Percentiles rank a stretch among this genome's conserved stretches.
These are phyloP conservation scores for Fusarium nisikadoi DNA, from an alignment of 2,329 filamentous ascomycete species.

Conservation along the genomic window DNA sequence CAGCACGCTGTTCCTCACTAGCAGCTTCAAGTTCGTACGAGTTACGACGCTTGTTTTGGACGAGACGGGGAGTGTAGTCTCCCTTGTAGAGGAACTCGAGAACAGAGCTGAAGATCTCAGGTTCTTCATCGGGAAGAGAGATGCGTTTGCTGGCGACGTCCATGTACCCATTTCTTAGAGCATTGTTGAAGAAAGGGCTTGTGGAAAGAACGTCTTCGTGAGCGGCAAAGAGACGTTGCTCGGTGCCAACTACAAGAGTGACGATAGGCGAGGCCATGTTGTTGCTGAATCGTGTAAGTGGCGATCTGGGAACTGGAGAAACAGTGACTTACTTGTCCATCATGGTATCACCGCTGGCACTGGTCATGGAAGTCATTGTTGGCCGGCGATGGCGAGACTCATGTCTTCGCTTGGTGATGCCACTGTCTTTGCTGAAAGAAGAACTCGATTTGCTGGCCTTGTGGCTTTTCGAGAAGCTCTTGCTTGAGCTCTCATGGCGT, in stretches of 20 bases:
- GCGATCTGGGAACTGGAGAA: not conserved
- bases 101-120: conserved; percentile 89
- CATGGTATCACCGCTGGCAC: conserved; percentile 52
- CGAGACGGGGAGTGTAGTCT: conserved; percentile 86
- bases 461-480: conserved; percentile 65
- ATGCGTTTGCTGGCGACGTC: conserved; percentile 70
- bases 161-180: conserved; percentile 50
- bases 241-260: conserved; percentile 81
- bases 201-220: conserved; percentile 85
- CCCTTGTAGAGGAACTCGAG: conserved; percentile 95
- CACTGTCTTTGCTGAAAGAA: conserved; percentile 65
- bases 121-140: conserved; percentile 84
- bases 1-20: conserved; percentile 55
- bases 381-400: conserved; percentile 61
- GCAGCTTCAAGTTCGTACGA: conserved; percentile 83
- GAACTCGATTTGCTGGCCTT: conserved; percentile 62
- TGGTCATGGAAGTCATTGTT: conserved; percentile 57
- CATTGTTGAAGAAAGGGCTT: conserved; percentile 77
- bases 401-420: conserved; percentile 65
- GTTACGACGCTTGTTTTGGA: conserved; percentile 83
- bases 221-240: conserved; percentile 88
- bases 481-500: conserved; percentile 58
- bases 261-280: conserved; percentile 77
- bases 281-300: conserved; percentile 49
- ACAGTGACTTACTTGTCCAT: conserved; percentile 56